Evolutionary conservation across 768 basidiomycete species (phyloP).

Genomic region (Paxillus ammoniavirescens): DNA sequence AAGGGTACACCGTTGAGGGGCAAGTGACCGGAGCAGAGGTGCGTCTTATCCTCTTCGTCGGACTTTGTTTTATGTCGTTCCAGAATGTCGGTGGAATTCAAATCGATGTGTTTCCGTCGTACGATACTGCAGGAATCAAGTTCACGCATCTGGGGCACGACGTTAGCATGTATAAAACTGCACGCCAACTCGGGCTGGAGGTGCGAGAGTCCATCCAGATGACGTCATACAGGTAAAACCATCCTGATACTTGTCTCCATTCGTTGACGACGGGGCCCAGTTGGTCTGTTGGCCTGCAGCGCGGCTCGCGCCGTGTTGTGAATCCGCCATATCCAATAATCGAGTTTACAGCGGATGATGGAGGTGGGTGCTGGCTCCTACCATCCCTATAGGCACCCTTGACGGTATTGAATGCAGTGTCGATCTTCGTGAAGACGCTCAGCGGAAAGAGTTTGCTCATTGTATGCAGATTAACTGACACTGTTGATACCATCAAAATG

Average conservation of each 20-base stretch:
- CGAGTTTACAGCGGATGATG: neutral
- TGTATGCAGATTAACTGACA: slow-evolving; percentile 83
- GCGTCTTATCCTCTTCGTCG: neutral
- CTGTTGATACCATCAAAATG: slow-evolving; percentile 78
- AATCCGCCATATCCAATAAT: neutral
- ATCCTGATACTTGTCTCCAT: neutral
- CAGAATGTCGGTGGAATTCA: slow-evolving; percentile 10
- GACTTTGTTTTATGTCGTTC: neutral
- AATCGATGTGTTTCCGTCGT: slow-evolving; percentile 1
- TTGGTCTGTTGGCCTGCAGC: no score
- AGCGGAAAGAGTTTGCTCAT: slow-evolving; percentile 85
- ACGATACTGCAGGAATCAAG: neutral
- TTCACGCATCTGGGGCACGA: neutral
- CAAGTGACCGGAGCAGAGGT: slow-evolving; percentile 9
- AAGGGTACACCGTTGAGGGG: slow-evolving; percentile 22
- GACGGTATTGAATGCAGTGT: slow-evolving; percentile 59
- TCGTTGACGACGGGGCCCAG: neutral
- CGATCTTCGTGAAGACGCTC: slow-evolving; percentile 77
- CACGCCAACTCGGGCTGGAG: slow-evolving; percentile 1
- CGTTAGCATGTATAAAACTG: neutral
- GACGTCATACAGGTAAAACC: neutral
- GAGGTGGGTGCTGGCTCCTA: neutral
- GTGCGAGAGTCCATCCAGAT: neutral
- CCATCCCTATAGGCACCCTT: neutral
- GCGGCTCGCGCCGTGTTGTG: neutral